Base-by-base conservation (phyloP, 441 rosid genomes). In the Pelargonium australe region DNA sequence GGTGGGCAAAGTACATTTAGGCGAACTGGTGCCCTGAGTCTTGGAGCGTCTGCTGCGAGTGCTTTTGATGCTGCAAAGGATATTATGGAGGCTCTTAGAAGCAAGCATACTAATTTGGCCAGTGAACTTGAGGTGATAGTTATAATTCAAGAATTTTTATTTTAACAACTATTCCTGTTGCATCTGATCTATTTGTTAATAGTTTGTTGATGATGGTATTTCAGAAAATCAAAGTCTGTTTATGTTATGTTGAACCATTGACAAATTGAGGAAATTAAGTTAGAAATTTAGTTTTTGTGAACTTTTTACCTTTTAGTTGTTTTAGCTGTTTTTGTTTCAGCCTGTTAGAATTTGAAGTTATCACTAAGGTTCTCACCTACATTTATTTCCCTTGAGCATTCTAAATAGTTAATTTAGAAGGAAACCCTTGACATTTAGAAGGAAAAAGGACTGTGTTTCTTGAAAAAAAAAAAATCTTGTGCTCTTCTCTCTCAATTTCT, bases 61-160 rank as follows among this genome's bases (percentile, higher is more conserved):
- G 98, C 98, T 74, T 95, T 92, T 84, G 96, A 92, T 70, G 89
- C 98, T 67, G 99, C 98, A 19, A 92, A 90, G 80, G 98, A 95
- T 80, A 87, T 95, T 70, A 95, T 92, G 98, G 99, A 92, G 84
- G 78, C 95, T 67, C 88, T 95, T 53, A 85, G 98, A 85, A 90
- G 93, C 90, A 92, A 92, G 85, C 98, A 95, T 73, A 77, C 84
- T 71, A 95, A 95, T 82, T 81, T 95, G 85, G 99, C 99, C 57
- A 73, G 90, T 78, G 97, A 95, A 75, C 96, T 95, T 69, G 99
- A 95, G 98, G 99, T 92, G 78, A 78, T 75, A 43, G 70, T 61
- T 83, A 62, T 53, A 44, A 58, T 75, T 75, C 20, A 47, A 31
- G 45, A 11, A 68, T 63, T 63, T 40, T 19, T 58, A 16, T 60